Evolutionary conservation across 345 rosid genomes (phyloP), one percentile per base, ranked within the genome.

Genomic region (Citrus sp.): DNA sequence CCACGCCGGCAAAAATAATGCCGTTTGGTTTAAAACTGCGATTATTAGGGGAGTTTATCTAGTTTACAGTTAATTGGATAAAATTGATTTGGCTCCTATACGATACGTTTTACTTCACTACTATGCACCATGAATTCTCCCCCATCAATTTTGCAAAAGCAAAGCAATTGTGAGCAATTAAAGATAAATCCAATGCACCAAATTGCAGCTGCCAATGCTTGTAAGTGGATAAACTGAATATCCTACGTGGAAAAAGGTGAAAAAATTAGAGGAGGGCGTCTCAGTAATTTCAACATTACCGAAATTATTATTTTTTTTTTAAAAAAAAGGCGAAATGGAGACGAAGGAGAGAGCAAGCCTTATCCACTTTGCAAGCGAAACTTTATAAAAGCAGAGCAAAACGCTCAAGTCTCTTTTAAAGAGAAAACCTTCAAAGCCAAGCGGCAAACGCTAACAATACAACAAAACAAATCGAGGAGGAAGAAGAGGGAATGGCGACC

Each of bases 301-400:
- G 54, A 69, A 66, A 0, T 7, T 6, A 2, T 6, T 5, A 0
- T 34, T 34, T 5, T 34, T 34, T 38, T 38, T 0, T 0, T 7
- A 9, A 40, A 40, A 40, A 0, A 40, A 40, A 9, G 3, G 4
- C 12, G 0, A 25, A 62, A 66, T 32, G 58, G 58, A 49, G 38
- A 32, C 49, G 37, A 46, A 7, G 8, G 42, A 60, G 27, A 67
- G 65, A 51, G 49, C 21, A 28, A 80, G 83, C 80, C 92, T 90
- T 90, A 93, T 91, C 97, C 95, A 87, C 62, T 78, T 61, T 72
- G 58, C 80, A 49, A 73, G 54, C 80, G 79, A 56, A 74, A 80
- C 84, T 81, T 78, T 91, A 90, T 91, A 91, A 87, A 92, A 89
- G 86, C 87, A 84, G 30, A 80, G 40, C 60, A 68, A 19, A 80